Evolutionary conservation across 306 rosid species (phyloP), one percentile per base, ranked within the genome.

Genomic region (Citrullus amarus): DNA sequence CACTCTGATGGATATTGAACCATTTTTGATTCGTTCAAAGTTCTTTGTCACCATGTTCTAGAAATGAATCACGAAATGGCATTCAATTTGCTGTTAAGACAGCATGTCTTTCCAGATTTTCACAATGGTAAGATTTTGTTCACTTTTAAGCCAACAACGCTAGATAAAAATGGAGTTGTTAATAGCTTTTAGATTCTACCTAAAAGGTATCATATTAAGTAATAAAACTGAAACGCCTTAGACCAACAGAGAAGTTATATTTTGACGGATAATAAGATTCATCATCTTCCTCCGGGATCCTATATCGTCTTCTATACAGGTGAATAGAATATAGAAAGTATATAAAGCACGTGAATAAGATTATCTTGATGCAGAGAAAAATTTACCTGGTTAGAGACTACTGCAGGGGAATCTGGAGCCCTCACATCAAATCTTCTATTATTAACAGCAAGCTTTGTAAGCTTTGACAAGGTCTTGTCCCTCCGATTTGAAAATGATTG

Each of bases 401-500:
- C 76, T 4, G 92, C 91, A 79, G 97, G 97, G 54, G 99, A 95
- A 74, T 86, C 93, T 34, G 89, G 90, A 56, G 83, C 79, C 85
- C 92, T 87, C 55, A 81, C 93, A 82, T 95, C 95, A 41, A 91
- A 95, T 73, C 82, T 86, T 83, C 87, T 81, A 68, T 81, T 90
- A 82, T 87, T 92, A 82, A 92, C 89, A 75, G 97, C 90, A 79
- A 95, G 95, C 71, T 84, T 92, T 58, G 98, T 90, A 79, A 95
- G 78, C 83, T 92, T 89, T 70, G 95, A 85, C 77, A 90, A 79
- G 76, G 79, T 81, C 89, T 88, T 88, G 16, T 91, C 97, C 85
- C 97, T 87, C 84, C 79, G 92, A 84, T 50, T 89, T 36, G 98
- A 88, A 74, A 28, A 90, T 6, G 99, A 92, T 44, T 85, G 97